These are phyloP conservation scores for Fusarium pininemorale DNA, from an alignment of 2,329 filamentous ascomycete genomes.

Conservation along the genomic window DNA sequence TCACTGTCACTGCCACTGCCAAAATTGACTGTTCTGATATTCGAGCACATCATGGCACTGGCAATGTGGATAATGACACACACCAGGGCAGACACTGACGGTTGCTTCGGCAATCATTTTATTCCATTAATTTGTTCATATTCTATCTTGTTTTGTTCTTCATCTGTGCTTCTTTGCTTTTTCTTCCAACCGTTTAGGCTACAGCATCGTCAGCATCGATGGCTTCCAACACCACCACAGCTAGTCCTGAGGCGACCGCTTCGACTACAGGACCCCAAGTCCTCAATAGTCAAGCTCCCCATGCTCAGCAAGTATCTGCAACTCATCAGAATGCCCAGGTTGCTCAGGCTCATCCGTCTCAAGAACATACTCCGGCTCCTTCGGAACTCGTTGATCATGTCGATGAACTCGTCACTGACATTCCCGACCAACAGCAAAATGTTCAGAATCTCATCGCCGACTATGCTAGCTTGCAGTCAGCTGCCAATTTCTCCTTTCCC, in stretches of 20 bases:
- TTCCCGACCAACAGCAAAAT: not conserved
- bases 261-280: not conserved
- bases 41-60: not conserved
- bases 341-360: not conserved
- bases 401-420: not conserved
- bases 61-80: not conserved
- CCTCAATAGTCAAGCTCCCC: not conserved
- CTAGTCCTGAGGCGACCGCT: not conserved
- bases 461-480: not conserved
- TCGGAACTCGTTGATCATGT: not conserved
- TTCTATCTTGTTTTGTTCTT: not conserved
- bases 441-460: not conserved
- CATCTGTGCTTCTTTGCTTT: not conserved
- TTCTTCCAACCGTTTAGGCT: not conserved
- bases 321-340: not conserved
- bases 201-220: not conserved
- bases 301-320: not conserved
- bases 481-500: not conserved
- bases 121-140: not conserved
- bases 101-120: not conserved
- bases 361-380: not conserved
- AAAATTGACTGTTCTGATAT: not conserved
- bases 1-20: not conserved
- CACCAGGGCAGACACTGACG: not conserved
- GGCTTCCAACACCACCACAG: not conserved